phyloP scores from a whole-genome alignment of 1,284 basidiomycete species.

The Abortiporus biennis region DNA sequence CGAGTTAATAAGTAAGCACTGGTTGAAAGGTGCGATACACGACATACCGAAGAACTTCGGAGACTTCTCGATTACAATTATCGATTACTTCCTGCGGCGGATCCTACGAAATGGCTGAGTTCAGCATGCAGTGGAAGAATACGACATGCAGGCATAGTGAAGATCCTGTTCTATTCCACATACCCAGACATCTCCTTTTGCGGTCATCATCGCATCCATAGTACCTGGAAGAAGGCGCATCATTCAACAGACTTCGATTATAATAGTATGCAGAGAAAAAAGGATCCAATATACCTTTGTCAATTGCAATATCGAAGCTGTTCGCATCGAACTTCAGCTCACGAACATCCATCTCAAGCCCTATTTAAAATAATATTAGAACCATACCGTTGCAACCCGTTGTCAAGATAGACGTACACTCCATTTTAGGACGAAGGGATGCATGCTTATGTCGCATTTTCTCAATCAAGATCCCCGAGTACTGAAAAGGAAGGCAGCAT shows the following conservation, averaged over 20 bases:
- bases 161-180: too few relatives aligned
- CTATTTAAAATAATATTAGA: slow-evolving; percentile 29
- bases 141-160: neutral
- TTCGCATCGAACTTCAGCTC: slow-evolving; percentile 60
- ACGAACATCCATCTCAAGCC: slow-evolving; percentile 88
- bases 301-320: slow-evolving; percentile 82
- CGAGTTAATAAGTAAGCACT: slow-evolving; percentile 4
- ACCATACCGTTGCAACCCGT: neutral
- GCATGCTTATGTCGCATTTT: slow-evolving; percentile 69
- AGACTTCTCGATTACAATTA: slow-evolving; percentile 77
- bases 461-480: slow-evolving; percentile 75
- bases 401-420: slow-evolving; percentile 46
- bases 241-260: too few relatives aligned
- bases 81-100: slow-evolving; percentile 73
- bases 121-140: neutral
- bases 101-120: slow-evolving; percentile 43
- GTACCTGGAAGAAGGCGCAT: slow-evolving; percentile 66
- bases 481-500: slow-evolving; percentile 38
- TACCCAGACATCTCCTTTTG: slow-evolving; percentile 87
- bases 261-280: too few relatives aligned
- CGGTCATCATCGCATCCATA: slow-evolving; percentile 93
- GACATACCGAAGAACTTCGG: slow-evolving; percentile 70
- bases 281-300: slow-evolving; percentile 59
- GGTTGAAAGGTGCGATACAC: neutral
- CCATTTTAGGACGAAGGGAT: slow-evolving; percentile 60